Evolutionary conservation across 2,329 filamentous ascomycete genomes (phyloP).

Genomic region (Catunica adiposa): DNA sequence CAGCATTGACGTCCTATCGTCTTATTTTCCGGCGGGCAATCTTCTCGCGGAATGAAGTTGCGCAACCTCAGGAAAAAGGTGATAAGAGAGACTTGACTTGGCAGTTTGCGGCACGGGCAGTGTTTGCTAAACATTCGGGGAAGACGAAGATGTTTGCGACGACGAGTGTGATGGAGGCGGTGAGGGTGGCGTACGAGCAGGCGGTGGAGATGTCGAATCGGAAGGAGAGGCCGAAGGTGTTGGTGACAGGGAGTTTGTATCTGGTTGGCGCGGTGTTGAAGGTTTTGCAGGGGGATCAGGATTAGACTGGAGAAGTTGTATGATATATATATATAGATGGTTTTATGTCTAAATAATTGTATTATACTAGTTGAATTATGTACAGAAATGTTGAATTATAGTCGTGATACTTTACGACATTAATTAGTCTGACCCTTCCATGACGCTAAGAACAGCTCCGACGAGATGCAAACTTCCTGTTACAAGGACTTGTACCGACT

Average conservation of each 20-base stretch:
- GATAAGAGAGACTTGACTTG: conserved; percentile 35
- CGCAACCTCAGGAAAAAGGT: conserved; percentile 18
- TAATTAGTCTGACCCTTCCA: conserved; percentile 29
- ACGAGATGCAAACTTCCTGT: conserved; percentile 50
- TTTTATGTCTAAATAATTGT: neutral
- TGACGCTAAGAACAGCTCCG: conserved; percentile 34
- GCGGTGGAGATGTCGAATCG: conserved; percentile 17
- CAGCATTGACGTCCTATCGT: conserved; percentile 22
- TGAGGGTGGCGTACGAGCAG: conserved; percentile 36
- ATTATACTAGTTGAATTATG: neutral
- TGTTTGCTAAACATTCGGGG: conserved; percentile 41
- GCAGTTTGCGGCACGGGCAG: conserved; percentile 47
- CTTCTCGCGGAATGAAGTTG: conserved; percentile 56
- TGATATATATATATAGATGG: neutral
- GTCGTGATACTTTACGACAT: conserved; percentile 17
- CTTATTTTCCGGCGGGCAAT: conserved; percentile 52
- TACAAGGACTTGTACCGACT: conserved; percentile 32
- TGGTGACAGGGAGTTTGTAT: conserved; percentile 75
- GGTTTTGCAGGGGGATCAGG: conserved; percentile 11
- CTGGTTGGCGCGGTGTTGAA: conserved; percentile 59
- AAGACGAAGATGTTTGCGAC: conserved; percentile 30
- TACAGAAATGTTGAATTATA: too few species aligned
- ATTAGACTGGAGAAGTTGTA: neutral
- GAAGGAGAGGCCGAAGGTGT: conserved; percentile 35
- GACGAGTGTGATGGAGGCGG: conserved; percentile 56